Evolutionary conservation across 2,329 filamentous ascomycete species (phyloP).

Genomic region (Ambrosiella beaveri): DNA sequence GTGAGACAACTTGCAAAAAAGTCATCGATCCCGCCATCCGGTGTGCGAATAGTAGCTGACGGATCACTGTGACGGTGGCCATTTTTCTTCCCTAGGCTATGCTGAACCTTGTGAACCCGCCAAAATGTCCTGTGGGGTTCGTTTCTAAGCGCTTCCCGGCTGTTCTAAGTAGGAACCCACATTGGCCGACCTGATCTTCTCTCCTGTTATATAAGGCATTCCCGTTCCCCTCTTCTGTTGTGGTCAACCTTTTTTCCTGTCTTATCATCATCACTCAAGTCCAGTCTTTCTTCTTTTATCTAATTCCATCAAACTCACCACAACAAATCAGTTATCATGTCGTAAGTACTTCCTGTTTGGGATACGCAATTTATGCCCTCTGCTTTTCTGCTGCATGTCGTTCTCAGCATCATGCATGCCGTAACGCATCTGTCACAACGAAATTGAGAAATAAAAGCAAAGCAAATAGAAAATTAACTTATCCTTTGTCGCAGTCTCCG

Average conservation of each 20-base stretch:
- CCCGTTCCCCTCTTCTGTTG: constrained; percentile 8
- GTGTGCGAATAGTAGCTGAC: neutral
- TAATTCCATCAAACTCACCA: neutral
- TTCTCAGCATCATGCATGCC: no score
- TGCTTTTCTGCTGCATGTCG: no score
- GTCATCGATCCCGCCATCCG: neutral
- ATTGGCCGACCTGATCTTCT: neutral
- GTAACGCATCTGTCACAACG: no score
- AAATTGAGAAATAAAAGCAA: no score
- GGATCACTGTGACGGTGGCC: no score
- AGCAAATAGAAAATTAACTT: no score
- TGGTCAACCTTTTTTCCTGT: neutral
- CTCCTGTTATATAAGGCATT: constrained; percentile 7
- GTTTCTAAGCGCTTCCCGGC: constrained; percentile 10
- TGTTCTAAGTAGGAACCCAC: neutral
- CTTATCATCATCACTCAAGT: neutral
- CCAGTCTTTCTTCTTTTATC: neutral
- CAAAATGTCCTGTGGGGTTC: neutral
- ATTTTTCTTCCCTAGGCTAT: no score
- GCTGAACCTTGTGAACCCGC: no score
- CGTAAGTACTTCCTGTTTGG: constrained; percentile 6
- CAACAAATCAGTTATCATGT: constrained; percentile 10
- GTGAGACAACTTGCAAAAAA: neutral
- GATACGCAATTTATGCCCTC: neutral
- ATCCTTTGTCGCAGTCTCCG: constrained; percentile 27